Conservation (phyloP, 2,329 filamentous ascomycete genomes). For the Coniochaeta pulveracea region DNA sequence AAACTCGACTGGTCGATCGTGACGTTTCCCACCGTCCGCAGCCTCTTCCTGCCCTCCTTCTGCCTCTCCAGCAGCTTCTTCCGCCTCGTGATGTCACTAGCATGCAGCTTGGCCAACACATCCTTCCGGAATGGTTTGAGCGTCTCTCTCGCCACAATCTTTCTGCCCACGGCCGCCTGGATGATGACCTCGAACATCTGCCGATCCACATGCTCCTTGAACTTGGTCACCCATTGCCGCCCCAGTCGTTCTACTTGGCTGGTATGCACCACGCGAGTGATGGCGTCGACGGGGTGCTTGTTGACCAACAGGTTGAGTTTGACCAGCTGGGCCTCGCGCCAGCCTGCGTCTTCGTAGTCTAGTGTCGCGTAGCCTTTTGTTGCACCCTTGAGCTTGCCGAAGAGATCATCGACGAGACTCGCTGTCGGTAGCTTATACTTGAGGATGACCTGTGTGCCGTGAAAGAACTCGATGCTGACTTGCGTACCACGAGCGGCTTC, state of each 20-base stretch:
- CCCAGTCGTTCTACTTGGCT: conserved; percentile 75
- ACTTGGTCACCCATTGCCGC: conserved; percentile 82
- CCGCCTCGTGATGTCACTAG: conserved; percentile 71
- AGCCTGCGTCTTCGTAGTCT: conserved; percentile 94
- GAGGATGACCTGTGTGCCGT: conserved; percentile 82
- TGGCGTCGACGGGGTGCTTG: conserved; percentile 84
- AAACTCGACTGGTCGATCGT: conserved; percentile 95
- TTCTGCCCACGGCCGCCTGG: conserved; percentile 74
- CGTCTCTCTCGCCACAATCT: conserved; percentile 82
- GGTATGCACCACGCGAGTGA: conserved; percentile 77
- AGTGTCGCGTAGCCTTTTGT: conserved; percentile 94
- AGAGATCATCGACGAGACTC: conserved; percentile 91
- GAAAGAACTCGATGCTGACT: conserved; percentile 82
- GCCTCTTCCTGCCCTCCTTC: conserved; percentile 84
- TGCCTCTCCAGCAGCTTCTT: conserved; percentile 91
- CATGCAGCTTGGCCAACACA: conserved; percentile 85
- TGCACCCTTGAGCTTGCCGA: conserved; percentile 86
- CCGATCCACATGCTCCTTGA: conserved; percentile 91
- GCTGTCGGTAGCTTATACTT: conserved; percentile 84
- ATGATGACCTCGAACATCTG: conserved; percentile 98
- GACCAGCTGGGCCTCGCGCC: conserved; percentile 65
- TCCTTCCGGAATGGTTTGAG: conserved; percentile 97
- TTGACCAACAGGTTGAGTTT: conserved; percentile 93
- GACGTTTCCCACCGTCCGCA: conserved; percentile 79
- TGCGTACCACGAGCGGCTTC: conserved; percentile 83